Evolutionary conservation across 345 rosid genomes (phyloP), one percentile per base, ranked within the genome.

Genomic region (Bruguiera gymnorhiza): DNA sequence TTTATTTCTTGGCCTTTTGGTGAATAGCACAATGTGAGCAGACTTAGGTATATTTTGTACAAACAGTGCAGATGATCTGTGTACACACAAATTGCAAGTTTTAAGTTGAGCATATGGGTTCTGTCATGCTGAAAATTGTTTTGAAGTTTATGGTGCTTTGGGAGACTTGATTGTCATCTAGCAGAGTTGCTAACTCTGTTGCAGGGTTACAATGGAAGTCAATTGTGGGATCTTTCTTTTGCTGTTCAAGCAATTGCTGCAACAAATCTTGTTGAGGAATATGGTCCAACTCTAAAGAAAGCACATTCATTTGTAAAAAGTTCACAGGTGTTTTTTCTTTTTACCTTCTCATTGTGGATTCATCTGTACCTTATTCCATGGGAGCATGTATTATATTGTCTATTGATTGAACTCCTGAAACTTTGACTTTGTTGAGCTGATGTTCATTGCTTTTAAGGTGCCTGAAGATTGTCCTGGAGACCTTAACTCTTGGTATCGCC

Each of bases 191-290:
- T 65, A 48, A 68, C 21, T 39, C 16, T 39, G 63, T 54, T 74
- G 80, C 89, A 95, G 99, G 97, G 98, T 78, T 92, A 92, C 66
- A 92, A 95, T 76, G 99, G 99, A 78, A 88, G 98, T 82, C 99
- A 92, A 82, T 82, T 87, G 46, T 95, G 99, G 99, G 98, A 95
- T 79, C 83, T 98, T 15, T 73, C 90, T 75, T 95, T 95, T 78
- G 81, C 91, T 68, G 79, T 86, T 78, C 97, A 95, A 86, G 98
- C 99, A 59, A 84, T 92, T 76, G 58, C 87, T 63, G 83, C 99
- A 72, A 79, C 94, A 63, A 84, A 85, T 68, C 83, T 92, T 69
- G 64, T 82, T 15, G 85, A 92, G 69, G 97, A 87, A 79, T 92
- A 83, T 73, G 88, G 94, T 66, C 62, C 83, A 65, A 83, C 81